A percentile compares a stretch with the other conserved stretches of the same genome.
phyloP scores from a whole-genome alignment of 768 basidiomycete genomes.

The Amanita fuliginea region DNA sequence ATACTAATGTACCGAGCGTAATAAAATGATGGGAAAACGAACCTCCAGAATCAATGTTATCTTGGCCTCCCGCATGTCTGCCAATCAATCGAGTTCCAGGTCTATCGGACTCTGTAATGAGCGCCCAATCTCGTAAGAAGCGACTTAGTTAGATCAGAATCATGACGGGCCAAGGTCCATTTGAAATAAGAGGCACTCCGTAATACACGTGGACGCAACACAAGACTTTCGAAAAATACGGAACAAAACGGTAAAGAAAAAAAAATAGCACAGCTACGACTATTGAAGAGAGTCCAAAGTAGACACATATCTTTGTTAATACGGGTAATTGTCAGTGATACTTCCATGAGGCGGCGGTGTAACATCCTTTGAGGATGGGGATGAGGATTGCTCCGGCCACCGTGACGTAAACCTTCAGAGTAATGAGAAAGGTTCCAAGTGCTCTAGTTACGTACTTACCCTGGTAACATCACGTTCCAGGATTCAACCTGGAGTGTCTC shows the following conservation, averaged over 20 bases:
- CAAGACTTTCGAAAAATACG: no score
- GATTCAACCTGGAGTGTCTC: conserved; percentile 65
- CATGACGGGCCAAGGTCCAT: neutral
- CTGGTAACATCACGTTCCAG: conserved; percentile 86
- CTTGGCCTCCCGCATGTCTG: no score
- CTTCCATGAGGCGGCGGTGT: conserved; percentile 8
- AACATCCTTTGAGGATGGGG: conserved; percentile 15
- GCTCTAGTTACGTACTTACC: conserved; percentile 25
- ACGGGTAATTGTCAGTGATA: neutral
- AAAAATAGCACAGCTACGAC: neutral
- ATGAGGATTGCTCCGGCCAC: conserved; percentile 27
- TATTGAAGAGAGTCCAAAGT: neutral
- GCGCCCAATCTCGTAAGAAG: no score
- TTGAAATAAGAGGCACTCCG: neutral
- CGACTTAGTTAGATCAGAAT: neutral
- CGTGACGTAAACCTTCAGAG: conserved; percentile 19
- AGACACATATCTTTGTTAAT: no score
- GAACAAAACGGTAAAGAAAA: no score
- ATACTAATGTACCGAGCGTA: no score
- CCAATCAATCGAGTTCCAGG: no score
- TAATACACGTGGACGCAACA: neutral
- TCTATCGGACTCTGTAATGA: no score
- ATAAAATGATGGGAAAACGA: no score
- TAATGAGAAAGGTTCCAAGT: neutral
- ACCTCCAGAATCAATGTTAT: no score